Base-by-base conservation (phyloP, 768 basidiomycete species). In the Holtermannia corniformis region DNA sequence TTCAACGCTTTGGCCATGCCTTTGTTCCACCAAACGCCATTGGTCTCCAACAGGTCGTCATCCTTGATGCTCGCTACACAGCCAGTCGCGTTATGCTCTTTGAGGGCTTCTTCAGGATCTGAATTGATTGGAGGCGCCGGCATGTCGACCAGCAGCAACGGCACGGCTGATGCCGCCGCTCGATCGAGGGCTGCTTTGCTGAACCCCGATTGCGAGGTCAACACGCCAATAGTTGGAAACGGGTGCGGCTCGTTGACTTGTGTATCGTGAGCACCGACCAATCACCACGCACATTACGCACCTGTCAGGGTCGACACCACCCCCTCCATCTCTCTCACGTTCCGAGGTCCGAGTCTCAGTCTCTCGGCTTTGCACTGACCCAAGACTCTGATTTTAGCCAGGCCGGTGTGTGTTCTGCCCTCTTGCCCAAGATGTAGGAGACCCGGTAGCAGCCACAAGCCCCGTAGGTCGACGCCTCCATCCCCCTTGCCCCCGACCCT, bases 301-400 rank as follows among this genome's bases (percentile, higher is more conserved):
- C 57, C 55, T 43, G 44, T 49, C 21, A 57, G 44, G 51, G 60
- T 52, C 21, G 58, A 50, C 49, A 67, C 53, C 32, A 91, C 90
- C n/a, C 91, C 91, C 66, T 95, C 91, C 74, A 92, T 77, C 67
- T 95, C 91, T 26, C 91, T 81, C 0, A 95, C 79, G 60, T 83
- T 84, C 22, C 82, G 81, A 2, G 90, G 88, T 2, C 86, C 79
- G 32, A 82, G 70, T 66, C 84, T 85, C 72, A 82, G 83, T 75
- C 82, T 84, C 64, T 91, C 87, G 0, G 88, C 88, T 76, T 95
- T 95, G 75, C 91, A 95, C 64, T 93, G 90, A 0, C 79, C 88
- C 20, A 93, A 70, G 10, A 95, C 78, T 49, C 89, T 83, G 3
- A 92, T 61, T 1, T 87, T 77, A 28, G 78, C 73, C 42, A 50